Percentiles rank a stretch among this genome's conserved stretches.
phyloP scores from a whole-genome alignment of 2,329 filamentous ascomycete species.

The Lachnellula suecica region DNA sequence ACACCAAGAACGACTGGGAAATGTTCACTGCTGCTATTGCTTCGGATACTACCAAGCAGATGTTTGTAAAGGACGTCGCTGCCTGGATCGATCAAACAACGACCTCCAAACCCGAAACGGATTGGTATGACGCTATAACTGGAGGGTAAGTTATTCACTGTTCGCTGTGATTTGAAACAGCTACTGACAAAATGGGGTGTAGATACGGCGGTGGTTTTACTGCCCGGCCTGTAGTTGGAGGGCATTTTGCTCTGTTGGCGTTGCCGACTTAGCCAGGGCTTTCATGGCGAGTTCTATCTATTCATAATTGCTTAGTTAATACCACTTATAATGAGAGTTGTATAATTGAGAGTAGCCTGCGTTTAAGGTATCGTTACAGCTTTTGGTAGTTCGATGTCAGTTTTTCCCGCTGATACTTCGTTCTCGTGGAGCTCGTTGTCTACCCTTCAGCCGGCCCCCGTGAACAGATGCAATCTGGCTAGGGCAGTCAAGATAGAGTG shows the following conservation, averaged over 20 bases:
- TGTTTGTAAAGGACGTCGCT: conserved; percentile 69
- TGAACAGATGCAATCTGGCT: no score
- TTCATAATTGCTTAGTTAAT: not conserved
- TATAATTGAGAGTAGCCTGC: no score
- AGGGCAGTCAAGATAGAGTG: no score
- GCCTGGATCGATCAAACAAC: conserved; percentile 73
- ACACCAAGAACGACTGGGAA: conserved; percentile 87
- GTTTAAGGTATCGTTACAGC: no score
- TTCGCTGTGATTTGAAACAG: not conserved
- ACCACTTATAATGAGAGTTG: no score
- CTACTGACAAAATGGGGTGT: not conserved
- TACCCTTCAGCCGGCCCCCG: no score
- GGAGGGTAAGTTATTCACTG: conserved; percentile 55
- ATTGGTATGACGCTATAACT: conserved; percentile 71
- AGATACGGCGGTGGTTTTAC: conserved; percentile 55
- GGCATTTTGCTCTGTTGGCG: conserved; percentile 74
- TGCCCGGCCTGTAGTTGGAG: conserved; percentile 75
- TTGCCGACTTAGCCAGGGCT: not conserved
- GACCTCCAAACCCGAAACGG: conserved; percentile 71
- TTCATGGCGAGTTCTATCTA: no score
- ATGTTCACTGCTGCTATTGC: conserved; percentile 80
- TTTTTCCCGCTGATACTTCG: no score
- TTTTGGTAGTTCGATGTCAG: no score
- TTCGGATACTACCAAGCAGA: conserved; percentile 53
- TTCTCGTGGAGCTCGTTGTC: no score